phyloP scores from a whole-genome alignment of 177 flowering plant species.

The Telopea speciosissima region DNA sequence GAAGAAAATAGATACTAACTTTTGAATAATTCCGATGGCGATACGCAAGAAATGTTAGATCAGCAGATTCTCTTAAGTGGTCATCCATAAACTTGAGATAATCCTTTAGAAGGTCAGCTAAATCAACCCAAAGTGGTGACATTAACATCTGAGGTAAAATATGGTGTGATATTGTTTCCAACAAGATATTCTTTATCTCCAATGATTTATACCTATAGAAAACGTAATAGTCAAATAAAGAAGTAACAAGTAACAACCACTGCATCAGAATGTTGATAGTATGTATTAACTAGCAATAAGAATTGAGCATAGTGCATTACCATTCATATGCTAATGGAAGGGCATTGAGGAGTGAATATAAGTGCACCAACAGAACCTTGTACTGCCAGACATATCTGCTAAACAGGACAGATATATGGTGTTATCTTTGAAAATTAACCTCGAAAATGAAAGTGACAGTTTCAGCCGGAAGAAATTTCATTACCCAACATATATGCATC shows the following conservation, averaged over 20 bases:
- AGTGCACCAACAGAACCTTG: slow-evolving; percentile 70
- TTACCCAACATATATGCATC: too few species aligned
- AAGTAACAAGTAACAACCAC: background rate
- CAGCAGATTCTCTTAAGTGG: slow-evolving; percentile 84
- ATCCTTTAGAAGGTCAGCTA: slow-evolving; percentile 52
- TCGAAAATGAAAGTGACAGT: background rate
- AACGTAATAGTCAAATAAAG: background rate
- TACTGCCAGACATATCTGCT: slow-evolving; percentile 73
- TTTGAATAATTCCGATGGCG: slow-evolving; percentile 92
- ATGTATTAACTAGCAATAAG: background rate
- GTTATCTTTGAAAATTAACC: slow-evolving; percentile 1
- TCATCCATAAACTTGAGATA: slow-evolving; percentile 93
- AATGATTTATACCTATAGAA: slow-evolving; percentile 64
- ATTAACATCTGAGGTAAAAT: slow-evolving; percentile 75
- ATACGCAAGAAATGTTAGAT: slow-evolving; percentile 91
- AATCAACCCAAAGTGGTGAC: slow-evolving; percentile 71
- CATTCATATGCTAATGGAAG: slow-evolving; percentile 71
- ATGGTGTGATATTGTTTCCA: slow-evolving; percentile 82
- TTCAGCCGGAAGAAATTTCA: background rate
- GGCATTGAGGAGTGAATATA: slow-evolving; percentile 63
- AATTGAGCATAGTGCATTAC: slow-evolving; percentile 29
- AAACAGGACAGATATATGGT: slow-evolving; percentile 19
- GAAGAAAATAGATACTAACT: slow-evolving; percentile 30
- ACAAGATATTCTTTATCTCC: slow-evolving; percentile 83
- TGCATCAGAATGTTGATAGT: background rate